These are phyloP conservation scores for Xylaria sp. DNA, from an alignment of 495 filamentous ascomycete species.

Conservation along the genomic window DNA sequence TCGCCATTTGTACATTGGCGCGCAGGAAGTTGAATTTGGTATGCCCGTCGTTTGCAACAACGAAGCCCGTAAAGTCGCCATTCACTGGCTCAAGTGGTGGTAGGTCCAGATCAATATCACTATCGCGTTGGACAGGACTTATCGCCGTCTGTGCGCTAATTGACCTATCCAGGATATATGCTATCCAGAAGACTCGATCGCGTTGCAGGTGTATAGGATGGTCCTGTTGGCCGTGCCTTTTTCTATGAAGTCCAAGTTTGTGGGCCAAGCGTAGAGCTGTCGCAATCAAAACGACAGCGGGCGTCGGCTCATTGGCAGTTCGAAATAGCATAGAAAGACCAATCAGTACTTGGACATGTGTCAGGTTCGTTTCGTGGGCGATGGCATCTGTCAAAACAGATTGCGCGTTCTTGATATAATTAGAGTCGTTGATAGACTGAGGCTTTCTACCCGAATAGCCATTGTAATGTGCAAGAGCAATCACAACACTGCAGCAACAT, in stretches of 20 bases:
- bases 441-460: conserved; percentile 4
- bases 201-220: background rate
- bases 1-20: conserved; percentile 22
- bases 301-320: conserved; percentile 11
- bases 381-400: conserved; percentile 29
- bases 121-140: conserved; percentile 22
- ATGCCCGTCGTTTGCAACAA: background rate
- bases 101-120: conserved; percentile 30
- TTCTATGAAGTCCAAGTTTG: conserved; percentile 23
- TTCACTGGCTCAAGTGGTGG: conserved; percentile 5
- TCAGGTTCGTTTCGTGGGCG: conserved; percentile 17
- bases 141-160: conserved; percentile 20
- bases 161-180: conserved; percentile 30
- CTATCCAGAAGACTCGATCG: conserved; percentile 30
- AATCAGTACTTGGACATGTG: conserved; percentile 26
- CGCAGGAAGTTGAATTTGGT: conserved; percentile 26
- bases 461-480: conserved; percentile 22
- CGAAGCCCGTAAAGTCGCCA: conserved; percentile 19
- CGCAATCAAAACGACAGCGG: conserved; percentile 22
- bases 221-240: background rate
- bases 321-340: conserved; percentile 26
- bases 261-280: conserved; percentile 29
- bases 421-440: background rate
- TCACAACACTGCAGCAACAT: conserved; percentile 7
- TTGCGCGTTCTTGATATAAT: conserved; percentile 29